Evolutionary conservation across 352 stramenopile genomes (phyloP).

Genomic region (Globisporangium radiosum): DNA sequence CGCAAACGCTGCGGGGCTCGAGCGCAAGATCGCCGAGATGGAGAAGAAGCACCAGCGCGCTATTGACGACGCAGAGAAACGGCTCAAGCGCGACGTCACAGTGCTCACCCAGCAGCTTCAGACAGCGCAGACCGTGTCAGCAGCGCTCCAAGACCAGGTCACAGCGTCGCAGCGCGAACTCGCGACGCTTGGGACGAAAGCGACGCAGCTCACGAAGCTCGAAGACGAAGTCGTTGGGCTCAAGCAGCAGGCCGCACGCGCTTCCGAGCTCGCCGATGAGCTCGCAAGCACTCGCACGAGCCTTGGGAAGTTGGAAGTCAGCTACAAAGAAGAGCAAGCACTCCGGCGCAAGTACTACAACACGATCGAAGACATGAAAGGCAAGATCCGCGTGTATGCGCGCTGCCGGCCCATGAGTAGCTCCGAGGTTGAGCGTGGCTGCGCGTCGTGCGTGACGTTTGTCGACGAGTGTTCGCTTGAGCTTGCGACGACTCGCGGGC

Average conservation of each 20-base stretch:
- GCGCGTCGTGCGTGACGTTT: conserved; percentile 55
- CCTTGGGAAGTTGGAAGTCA: conserved; percentile 51
- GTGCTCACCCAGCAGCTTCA: conserved; percentile 43
- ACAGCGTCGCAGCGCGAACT: conserved; percentile 45
- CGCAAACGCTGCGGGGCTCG: conserved; percentile 21
- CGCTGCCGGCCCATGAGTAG: conserved; percentile 88
- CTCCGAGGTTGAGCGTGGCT: conserved; percentile 81
- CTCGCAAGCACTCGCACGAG: conserved; percentile 26
- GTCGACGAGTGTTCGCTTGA: conserved; percentile 84
- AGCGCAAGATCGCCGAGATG: conserved; percentile 56
- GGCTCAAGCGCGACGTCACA: conserved; percentile 37
- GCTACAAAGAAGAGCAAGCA: conserved; percentile 84
- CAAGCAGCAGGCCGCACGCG: conserved; percentile 44
- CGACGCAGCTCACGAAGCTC: conserved; percentile 45
- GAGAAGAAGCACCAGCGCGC: conserved; percentile 80
- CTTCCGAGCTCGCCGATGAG: conserved; percentile 37
- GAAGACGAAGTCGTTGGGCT: conserved; percentile 51
- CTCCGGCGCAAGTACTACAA: conserved; percentile 95
- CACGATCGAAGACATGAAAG: conserved; percentile 95
- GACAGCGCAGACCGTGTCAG: conserved; percentile 30
- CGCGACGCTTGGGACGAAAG: conserved; percentile 32
- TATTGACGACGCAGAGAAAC: conserved; percentile 61
- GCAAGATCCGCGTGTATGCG: conserved; percentile 92
- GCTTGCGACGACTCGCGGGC: conserved; percentile 64
- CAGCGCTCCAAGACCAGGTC: conserved; percentile 42